These are phyloP conservation scores for Taphrina sp. DNA, from an alignment of 1,139 yeast genomes.

Conservation along the genomic window DNA sequence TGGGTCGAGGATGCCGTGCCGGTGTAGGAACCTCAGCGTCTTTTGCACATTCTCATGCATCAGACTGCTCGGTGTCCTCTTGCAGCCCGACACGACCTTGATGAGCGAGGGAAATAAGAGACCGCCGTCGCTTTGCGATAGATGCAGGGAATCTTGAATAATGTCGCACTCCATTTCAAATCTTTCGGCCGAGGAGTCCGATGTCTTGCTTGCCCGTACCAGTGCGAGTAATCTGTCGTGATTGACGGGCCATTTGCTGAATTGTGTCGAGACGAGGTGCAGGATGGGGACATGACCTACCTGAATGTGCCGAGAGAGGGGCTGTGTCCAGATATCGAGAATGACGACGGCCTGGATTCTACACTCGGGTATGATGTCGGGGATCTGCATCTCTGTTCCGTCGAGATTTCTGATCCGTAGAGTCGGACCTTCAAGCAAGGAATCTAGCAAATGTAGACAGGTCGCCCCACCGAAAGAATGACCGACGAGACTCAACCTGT, in stretches of 20 bases:
- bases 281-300: not conserved
- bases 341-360: not conserved
- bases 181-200: not conserved
- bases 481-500: not conserved
- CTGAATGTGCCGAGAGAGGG: not conserved
- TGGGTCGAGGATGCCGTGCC: not conserved
- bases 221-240: not conserved
- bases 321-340: conserved; percentile 19
- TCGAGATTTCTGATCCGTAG: not conserved
- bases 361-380: not conserved
- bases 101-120: conserved; percentile 1
- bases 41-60: conserved; percentile 8
- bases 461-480: conserved; percentile 19
- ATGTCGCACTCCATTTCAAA: conserved; percentile 2
- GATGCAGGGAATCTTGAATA: conserved; percentile 6
- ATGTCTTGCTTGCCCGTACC: not conserved
- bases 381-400: not conserved
- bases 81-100: not conserved
- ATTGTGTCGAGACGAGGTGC: conserved; percentile 6
- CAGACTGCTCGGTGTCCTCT: not conserved
- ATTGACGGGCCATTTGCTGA: conserved; percentile 8
- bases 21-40: not conserved
- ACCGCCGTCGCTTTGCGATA: conserved; percentile 13
- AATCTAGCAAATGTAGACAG: conserved; percentile 3
- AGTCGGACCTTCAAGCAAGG: not conserved